Base-by-base conservation (phyloP, 768 basidiomycete species). In the Phanerochaete carnosa region DNA sequence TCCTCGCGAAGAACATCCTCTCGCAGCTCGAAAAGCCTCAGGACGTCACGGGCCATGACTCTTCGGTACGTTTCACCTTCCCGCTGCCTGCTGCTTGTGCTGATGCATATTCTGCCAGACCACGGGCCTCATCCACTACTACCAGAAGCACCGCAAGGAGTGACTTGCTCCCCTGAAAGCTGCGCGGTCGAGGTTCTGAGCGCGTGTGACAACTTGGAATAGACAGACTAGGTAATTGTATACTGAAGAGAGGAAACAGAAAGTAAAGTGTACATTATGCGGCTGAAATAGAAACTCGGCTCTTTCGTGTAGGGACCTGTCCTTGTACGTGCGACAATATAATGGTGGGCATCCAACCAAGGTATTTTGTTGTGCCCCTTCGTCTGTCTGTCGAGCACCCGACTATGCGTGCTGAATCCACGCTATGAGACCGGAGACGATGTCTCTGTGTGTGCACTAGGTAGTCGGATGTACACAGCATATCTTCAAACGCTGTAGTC, bases 111-210 rank as follows among this genome's bases (percentile, higher is more conserved):
- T 39, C 26, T 30, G 63, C 12, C 26, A 95, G 91, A 99, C 96
- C 0, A 93, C 94, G 2, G 95, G 96, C 22, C 80, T 99, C 59
- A 98, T 99, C 74, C 91, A 97, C 76, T 96, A 93, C 77, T 99
- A 96, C 77, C 93, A 96, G 82, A 89, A 90, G 71, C 78, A 88
- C 78, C 83, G 95, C 73, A 86, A 86, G 71, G 88, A 92, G 77
- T 90, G 70, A 78, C 28, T 52, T 43, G 39, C 19, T 19, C 39
- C 39, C 5, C 11, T 19, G 7, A 15, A 35, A 15, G 33, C 8
- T 19, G 39, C 39, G 16, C 39, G 39, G 6, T 19, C 39, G 39
- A 8, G 39, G 4, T 43, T 7, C 39, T 43, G 39, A 43, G 39
- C 39, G 39, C 33, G 13, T 43, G 39, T 19, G n/a, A 43, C 39